A percentile compares a stretch with the other conserved stretches of the same genome.
Conservation (phyloP, 768 basidiomycete species). For the Boletus sp. region DNA sequence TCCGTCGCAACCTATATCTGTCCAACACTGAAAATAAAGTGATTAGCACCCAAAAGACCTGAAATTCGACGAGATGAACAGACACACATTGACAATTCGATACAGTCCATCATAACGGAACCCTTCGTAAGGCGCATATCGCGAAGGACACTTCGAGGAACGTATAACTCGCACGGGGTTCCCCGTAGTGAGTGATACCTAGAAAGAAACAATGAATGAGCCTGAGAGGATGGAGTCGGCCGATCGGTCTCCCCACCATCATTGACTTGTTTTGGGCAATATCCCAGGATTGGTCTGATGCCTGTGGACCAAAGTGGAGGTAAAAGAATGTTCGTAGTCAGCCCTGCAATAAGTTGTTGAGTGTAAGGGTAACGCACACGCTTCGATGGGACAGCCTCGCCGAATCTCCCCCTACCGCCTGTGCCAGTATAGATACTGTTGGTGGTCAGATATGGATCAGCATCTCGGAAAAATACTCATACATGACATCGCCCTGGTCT, state of each 20-base stretch:
- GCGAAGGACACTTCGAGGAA: constrained; percentile 17
- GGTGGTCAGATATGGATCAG: not conserved
- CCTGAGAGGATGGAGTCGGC: not conserved
- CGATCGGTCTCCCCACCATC: constrained; percentile 8
- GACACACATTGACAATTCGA: constrained; percentile 19
- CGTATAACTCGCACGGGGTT: constrained; percentile 28
- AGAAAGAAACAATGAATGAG: not conserved
- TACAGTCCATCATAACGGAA: constrained; percentile 34
- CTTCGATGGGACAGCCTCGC: constrained; percentile 3
- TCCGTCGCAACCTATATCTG: constrained; percentile 8
- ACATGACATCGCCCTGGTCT: not conserved
- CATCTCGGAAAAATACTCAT: not conserved
- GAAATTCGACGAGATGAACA: not conserved
- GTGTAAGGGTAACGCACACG: constrained; percentile 7
- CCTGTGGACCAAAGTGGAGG: constrained; percentile 19
- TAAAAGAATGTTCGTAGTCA: not conserved
- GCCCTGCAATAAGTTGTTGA: no score
- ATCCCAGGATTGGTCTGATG: constrained; percentile 22
- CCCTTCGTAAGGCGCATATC: constrained; percentile 25
- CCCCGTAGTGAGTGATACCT: constrained; percentile 22
- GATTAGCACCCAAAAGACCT: not conserved
- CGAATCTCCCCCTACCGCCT: no score
- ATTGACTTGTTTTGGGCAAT: constrained; percentile 9
- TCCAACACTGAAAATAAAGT: constrained; percentile 20
- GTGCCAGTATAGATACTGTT: constrained; percentile 30